Evolutionary conservation across 345 rosid species (phyloP), one percentile per base, ranked within the genome.

Genomic region (Salix brachista): DNA sequence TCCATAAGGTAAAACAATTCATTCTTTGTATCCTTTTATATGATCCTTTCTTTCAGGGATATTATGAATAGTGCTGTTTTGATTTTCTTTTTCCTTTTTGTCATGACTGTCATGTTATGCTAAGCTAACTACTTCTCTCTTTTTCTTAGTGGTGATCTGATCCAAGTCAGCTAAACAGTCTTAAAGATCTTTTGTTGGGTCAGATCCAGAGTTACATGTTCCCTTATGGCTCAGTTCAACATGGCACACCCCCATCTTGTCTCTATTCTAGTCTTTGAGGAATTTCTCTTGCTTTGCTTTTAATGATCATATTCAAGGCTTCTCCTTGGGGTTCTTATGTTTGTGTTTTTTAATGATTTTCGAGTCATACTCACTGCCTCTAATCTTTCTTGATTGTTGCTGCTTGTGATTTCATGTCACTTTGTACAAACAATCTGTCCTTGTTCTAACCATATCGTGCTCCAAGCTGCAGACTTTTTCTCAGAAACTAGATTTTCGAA

Each of bases 1-100:
- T 92, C 96, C 79, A 91, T 94, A 84, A 91, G 98, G 98, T 94
- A 85, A 79, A 77, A 48, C 44, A 18, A 26, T 23, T 25, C 56
- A 18, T 18, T 14, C 48, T 48, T 70, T 42, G 46, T 42, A 10
- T 42, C 46, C 46, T 42, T 41, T 16, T 30, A 16, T 10, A n/a
- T 41, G 44, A 14, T 41, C 68, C 39, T 78, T 44, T 21, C 46
- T 71, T 28, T 69, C 44, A 18, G 39, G 71, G 64, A 23, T 58
- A 44, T 80, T 58, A 44, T 80, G 65, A 60, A 65, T 1, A 69
- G 77, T 72, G 61, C 73, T 44, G 1, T 62, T 39, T 36, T 32
- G 42, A 56, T 76, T 25, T 44, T 16, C 50, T 68, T 25, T 52
- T 21, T 4, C 36, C 52, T 39, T 69, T 36, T 69, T 69, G 13